phyloP scores from a whole-genome alignment of 306 rosid species.

The Sindora glabra region DNA sequence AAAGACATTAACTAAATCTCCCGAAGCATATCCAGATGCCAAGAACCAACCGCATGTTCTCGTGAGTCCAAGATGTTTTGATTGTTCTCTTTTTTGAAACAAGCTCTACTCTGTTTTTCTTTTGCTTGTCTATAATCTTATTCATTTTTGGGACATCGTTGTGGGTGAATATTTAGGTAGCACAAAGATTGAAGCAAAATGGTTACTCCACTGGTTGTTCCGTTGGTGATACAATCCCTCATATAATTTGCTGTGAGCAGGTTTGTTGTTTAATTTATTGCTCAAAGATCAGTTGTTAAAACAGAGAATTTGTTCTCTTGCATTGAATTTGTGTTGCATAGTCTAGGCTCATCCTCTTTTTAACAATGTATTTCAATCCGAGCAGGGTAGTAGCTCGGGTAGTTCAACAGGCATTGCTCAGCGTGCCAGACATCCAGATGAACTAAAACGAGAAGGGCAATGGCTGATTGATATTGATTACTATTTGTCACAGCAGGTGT shows the following conservation, averaged over 20 bases:
- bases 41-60: conserved; percentile 97
- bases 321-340: conserved; percentile 6
- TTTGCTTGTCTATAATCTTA: conserved; percentile 4
- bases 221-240: conserved; percentile 85
- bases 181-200: conserved; percentile 82
- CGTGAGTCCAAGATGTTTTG: conserved; percentile 42
- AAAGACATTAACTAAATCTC: conserved; percentile 87
- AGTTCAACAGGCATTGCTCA: conserved; percentile 64
- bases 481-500: conserved; percentile 91
- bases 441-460: conserved; percentile 77
- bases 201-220: conserved; percentile 90
- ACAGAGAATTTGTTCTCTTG: not conserved
- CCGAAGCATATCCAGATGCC: conserved; percentile 94
- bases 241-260: conserved; percentile 86
- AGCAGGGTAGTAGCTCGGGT: conserved; percentile 63
- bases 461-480: conserved; percentile 95
- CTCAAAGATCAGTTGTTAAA: conserved; percentile 6
- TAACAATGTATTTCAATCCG: conserved; percentile 14
- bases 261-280: conserved; percentile 35
- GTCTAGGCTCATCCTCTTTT: not conserved
- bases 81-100: not conserved
- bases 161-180: conserved; percentile 55
- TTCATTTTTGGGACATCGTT: conserved; percentile 18
- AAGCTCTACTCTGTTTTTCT: not conserved
- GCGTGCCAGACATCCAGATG: conserved; percentile 97